Percentiles rank a stretch among this genome's conserved stretches.
Conservation (phyloP, 768 basidiomycete species). For the Infundibulicybe gibba region DNA sequence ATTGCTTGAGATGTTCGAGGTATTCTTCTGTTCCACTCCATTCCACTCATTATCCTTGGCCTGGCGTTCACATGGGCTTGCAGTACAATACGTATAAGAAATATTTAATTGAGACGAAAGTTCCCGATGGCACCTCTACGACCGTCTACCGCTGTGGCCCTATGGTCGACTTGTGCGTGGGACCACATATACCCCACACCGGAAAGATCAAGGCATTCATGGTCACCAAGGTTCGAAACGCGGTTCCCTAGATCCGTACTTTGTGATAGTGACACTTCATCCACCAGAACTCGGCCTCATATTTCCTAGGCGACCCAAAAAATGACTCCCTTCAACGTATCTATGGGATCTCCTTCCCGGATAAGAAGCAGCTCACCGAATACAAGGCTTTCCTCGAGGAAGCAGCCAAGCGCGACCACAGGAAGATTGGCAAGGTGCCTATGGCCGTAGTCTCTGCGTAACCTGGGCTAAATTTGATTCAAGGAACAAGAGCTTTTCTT, state of each 20-base stretch:
- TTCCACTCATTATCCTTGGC: slow-evolving; percentile 1
- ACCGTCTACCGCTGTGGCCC: slow-evolving; percentile 99
- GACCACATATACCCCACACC: slow-evolving; percentile 97
- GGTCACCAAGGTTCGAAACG: slow-evolving; percentile 76
- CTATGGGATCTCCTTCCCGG: slow-evolving; percentile 98
- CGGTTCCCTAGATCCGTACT: slow-evolving; percentile 1
- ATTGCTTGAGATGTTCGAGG: slow-evolving; percentile 94
- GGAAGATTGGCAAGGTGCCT: slow-evolving; percentile 84
- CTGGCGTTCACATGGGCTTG: background rate
- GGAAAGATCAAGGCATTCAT: slow-evolving; percentile 97
- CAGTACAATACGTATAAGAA: slow-evolving; percentile 99
- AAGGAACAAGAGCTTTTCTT: slow-evolving; percentile 97
- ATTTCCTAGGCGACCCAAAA: slow-evolving; percentile 91
- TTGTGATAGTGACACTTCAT: background rate
- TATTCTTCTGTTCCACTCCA: slow-evolving; percentile 31
- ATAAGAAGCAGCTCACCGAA: slow-evolving; percentile 90
- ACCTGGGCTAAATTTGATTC: slow-evolving; percentile 4
- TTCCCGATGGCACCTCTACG: slow-evolving; percentile 93
- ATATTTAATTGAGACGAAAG: slow-evolving; percentile 91
- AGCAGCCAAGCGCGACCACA: slow-evolving; percentile 96
- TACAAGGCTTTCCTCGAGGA: slow-evolving; percentile 96
- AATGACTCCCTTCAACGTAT: slow-evolving; percentile 96
- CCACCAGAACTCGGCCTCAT: slow-evolving; percentile 88
- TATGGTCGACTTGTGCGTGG: slow-evolving; percentile 95
- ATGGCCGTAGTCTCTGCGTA: background rate